Base-by-base conservation (phyloP, 2,329 filamentous ascomycete genomes). In the Rhinocladiella similis region DNA sequence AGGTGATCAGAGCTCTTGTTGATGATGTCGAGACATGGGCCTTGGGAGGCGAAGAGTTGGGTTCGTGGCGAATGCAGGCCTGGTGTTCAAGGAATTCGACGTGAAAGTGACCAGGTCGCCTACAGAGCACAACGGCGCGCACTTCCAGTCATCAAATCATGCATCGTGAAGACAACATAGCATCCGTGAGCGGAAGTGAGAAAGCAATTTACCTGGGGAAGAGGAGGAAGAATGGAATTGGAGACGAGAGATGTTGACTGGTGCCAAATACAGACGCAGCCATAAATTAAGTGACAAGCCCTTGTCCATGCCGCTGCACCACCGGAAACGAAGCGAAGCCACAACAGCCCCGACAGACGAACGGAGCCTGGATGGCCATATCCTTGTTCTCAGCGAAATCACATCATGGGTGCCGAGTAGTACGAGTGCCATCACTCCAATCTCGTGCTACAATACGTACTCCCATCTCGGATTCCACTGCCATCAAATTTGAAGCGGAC, bases 241-340 rank as follows among this genome's bases (percentile, higher is more conserved):
- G 22, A 45, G 9, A 46, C 9, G 22, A n/a, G 25, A 18, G 18
- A 19, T 52, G 49, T 52, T 52, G 49, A 52, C 49, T 45, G 49
- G 38, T 18, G 49, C 49, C 49, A 36, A 46, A 45, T 20, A 45
- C 42, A 25, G 42, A 25, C 9, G 42, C 18, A 45, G 42, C 42
- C 42, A 45, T 20, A 45, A 45, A 14, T 25, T 46, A 25, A 29
- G n/a, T 46, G 19, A 25, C 43, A 29, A 16, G 43, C 19, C 42
- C 25, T 27, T 16, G 25, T 46, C 43, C 19, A n/a, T 9, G 13
- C 43, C 10, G 19, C 19, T 27, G 43, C 43, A 46, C 25, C 10
- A n/a, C n/a, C 43, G 19, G 43, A 27, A 46, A 46, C 25, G 43
- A 46, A 46, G 25, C 25, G 43, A 46, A 46, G 25, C 43, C 18